Conservation (phyloP, 1,284 basidiomycete species). For the Afroboletus lepidellus region DNA sequence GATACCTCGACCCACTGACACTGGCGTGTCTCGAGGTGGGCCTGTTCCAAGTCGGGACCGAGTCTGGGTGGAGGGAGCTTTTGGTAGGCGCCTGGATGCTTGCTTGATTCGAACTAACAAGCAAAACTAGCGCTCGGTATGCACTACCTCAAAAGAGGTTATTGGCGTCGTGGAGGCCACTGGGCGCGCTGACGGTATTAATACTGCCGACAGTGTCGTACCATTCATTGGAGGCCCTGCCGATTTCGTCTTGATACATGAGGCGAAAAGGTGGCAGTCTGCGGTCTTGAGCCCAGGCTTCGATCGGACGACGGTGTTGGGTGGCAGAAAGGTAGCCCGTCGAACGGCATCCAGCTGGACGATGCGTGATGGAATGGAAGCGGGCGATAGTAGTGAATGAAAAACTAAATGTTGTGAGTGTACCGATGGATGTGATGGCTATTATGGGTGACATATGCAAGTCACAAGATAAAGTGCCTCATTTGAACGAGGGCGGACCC, state of each 20-base stretch:
- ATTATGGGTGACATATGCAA: background rate
- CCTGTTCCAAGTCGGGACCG: conserved; percentile 56
- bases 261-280: conserved; percentile 42
- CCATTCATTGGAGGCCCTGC: conserved; percentile 44
- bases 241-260: conserved; percentile 61
- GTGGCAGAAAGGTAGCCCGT: conserved; percentile 26
- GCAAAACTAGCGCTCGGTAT: conserved; percentile 43
- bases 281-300: conserved; percentile 50
- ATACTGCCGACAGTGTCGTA: conserved; percentile 32
- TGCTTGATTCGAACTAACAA: background rate
- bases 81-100: conserved; percentile 40
- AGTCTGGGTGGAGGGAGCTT: conserved; percentile 44
- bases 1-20: conserved; percentile 56
- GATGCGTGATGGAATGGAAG: conserved; percentile 12
- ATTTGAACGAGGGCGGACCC: background rate
- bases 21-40: conserved; percentile 58
- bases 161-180: conserved; percentile 36
- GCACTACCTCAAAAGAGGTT: conserved; percentile 45
- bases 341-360: conserved; percentile 22
- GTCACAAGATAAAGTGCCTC: background rate
- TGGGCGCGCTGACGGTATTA: conserved; percentile 6
- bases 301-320: conserved; percentile 37
- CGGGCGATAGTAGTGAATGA: background rate
- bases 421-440: background rate
- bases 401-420: conserved; percentile 1